Evolutionary conservation across 208 protist species (phyloP).

Genomic region (Novymonas esmeraldas): DNA sequence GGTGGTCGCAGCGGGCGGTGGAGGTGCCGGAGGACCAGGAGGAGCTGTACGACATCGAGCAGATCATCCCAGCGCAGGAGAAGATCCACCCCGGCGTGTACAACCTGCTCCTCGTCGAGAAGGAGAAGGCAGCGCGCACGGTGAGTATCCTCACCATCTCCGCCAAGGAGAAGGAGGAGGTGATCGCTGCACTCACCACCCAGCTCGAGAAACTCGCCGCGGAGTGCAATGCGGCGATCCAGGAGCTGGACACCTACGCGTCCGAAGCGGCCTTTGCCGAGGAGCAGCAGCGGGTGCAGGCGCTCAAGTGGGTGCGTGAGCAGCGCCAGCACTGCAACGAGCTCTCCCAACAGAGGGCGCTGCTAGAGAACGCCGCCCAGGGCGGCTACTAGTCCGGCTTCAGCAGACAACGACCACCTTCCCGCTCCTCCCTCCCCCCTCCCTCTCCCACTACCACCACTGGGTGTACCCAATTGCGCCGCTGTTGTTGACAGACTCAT

Average conservation of each 20-base stretch:
- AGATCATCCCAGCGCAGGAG: slow-evolving; percentile 84
- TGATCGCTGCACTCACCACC: slow-evolving; percentile 59
- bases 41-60: slow-evolving; percentile 80
- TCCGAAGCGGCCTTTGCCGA: slow-evolving; percentile 66
- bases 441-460: neutral
- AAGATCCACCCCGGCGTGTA: slow-evolving; percentile 85
- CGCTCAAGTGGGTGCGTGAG: slow-evolving; percentile 72
- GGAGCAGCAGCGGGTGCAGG: slow-evolving; percentile 69
- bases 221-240: slow-evolving; percentile 69
- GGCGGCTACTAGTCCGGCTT: neutral
- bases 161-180: slow-evolving; percentile 79
- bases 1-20: slow-evolving; percentile 52
- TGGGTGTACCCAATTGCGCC: neutral
- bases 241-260: slow-evolving; percentile 75
- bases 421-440: neutral
- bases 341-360: slow-evolving; percentile 42
- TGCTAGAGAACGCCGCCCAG: slow-evolving; percentile 8
- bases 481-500: neutral
- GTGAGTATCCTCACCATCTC: slow-evolving; percentile 75
- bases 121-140: slow-evolving; percentile 64
- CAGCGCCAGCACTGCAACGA: slow-evolving; percentile 65
- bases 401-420: neutral
- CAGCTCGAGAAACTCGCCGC: slow-evolving; percentile 55
- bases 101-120: slow-evolving; percentile 81
- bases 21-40: slow-evolving; percentile 50